Evolutionary conservation across 495 filamentous ascomycete genomes (phyloP).

Genomic region (Penicilliopsis zonata): DNA sequence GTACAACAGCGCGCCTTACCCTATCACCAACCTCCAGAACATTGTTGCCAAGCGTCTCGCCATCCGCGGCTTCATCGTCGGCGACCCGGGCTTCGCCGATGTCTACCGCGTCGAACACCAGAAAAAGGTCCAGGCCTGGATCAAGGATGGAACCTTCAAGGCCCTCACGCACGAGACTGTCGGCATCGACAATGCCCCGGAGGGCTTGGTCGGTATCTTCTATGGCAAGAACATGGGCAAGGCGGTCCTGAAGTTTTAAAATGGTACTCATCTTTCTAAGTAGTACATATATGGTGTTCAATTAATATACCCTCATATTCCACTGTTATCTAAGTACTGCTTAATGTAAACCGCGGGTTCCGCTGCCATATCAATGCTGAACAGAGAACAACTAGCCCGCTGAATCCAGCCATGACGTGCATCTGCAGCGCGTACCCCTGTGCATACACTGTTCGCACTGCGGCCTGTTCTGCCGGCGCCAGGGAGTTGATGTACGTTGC

Average conservation of each 20-base stretch:
- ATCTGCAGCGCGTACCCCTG: too few species aligned
- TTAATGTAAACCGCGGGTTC: too few species aligned
- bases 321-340: too few species aligned
- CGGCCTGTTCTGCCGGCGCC: too few species aligned
- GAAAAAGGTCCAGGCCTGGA: conserved; percentile 72
- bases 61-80: conserved; percentile 71
- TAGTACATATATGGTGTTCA: too few species aligned
- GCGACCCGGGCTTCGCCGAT: conserved; percentile 52
- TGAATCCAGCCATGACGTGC: too few species aligned
- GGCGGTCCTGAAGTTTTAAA: conserved; percentile 63
- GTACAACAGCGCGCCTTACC: conserved; percentile 62
- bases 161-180: conserved; percentile 54
- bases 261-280: too few species aligned
- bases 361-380: too few species aligned
- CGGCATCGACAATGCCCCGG: conserved; percentile 72
- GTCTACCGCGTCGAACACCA: conserved; percentile 68
- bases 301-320: too few species aligned
- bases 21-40: conserved; percentile 50
- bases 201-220: conserved; percentile 80
- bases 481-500: too few species aligned
- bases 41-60: conserved; percentile 45
- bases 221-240: conserved; percentile 89
- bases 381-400: too few species aligned
- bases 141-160: conserved; percentile 71
- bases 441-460: too few species aligned